Evolutionary conservation across 2,329 filamentous ascomycete species (phyloP).

Genomic region (Penicillium sp.): DNA sequence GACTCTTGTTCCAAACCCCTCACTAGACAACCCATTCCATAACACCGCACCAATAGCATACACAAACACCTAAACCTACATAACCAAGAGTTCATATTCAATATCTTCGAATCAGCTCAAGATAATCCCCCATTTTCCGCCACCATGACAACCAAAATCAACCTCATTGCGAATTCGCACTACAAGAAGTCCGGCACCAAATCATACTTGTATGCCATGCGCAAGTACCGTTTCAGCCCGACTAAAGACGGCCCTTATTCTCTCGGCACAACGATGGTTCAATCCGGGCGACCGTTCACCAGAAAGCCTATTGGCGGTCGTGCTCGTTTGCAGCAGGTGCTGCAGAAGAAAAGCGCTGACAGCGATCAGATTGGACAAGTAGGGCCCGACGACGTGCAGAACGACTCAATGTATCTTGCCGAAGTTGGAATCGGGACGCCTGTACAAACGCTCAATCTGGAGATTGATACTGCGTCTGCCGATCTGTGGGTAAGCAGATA

Average conservation of each 20-base stretch:
- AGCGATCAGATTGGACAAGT: conserved; percentile 50
- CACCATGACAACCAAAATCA: conserved; percentile 48
- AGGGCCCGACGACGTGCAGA: conserved; percentile 63
- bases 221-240: conserved; percentile 63
- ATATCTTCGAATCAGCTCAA: conserved; percentile 8
- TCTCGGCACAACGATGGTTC: conserved; percentile 49
- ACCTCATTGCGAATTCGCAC: conserved; percentile 57
- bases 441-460: conserved; percentile 59
- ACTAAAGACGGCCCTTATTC: conserved; percentile 63
- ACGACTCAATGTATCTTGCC: conserved; percentile 65
- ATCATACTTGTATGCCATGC: conserved; percentile 61
- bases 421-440: conserved; percentile 65
- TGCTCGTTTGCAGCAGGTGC: conserved; percentile 47
- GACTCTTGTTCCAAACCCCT: neutral
- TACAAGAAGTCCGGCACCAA: conserved; percentile 61
- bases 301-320: conserved; percentile 51
- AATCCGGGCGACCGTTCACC: conserved; percentile 51
- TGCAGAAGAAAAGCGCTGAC: conserved; percentile 49
- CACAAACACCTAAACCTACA: neutral
- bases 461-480: conserved; percentile 70
- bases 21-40: neutral
- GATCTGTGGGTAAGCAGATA: conserved; percentile 62
- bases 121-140: conserved; percentile 5
- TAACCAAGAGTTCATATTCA: conserved; percentile 1
- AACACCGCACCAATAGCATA: neutral